Evolutionary conservation across 106 monocot genomes (phyloP).

Genomic region (Dendrobium nobile): DNA sequence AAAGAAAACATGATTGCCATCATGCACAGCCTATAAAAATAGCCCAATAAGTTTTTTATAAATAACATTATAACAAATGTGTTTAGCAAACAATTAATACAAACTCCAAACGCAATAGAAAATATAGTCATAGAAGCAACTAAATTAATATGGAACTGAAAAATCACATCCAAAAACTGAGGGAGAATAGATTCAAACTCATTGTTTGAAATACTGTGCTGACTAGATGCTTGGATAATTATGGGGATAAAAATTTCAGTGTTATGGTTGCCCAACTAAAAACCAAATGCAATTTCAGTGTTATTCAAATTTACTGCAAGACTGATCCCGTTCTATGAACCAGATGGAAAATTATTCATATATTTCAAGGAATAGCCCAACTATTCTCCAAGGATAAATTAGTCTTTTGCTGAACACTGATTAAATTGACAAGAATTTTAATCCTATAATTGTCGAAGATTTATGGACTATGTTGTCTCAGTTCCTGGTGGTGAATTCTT

Average conservation of each 20-base stretch:
- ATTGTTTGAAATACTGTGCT: not conserved
- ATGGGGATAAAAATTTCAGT: not conserved
- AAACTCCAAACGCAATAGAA: not conserved
- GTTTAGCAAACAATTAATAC: not conserved
- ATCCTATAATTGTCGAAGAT: not conserved
- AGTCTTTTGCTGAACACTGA: not conserved
- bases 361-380: not conserved
- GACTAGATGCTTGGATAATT: not conserved
- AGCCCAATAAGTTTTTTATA: not conserved
- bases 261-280: not conserved
- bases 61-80: not conserved
- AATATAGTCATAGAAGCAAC: not conserved
- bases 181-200: not conserved
- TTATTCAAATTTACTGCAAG: not conserved
- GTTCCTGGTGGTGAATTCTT: not conserved
- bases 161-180: not conserved
- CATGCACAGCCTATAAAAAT: slow-evolving; percentile 65
- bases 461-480: not conserved
- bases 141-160: not conserved
- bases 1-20: slow-evolving; percentile 70
- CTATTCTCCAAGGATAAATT: not conserved
- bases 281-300: not conserved
- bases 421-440: not conserved
- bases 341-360: not conserved
- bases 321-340: not conserved